Base-by-base conservation (phyloP, 2,329 filamentous ascomycete genomes). In the Diplodia scrobiculata region DNA sequence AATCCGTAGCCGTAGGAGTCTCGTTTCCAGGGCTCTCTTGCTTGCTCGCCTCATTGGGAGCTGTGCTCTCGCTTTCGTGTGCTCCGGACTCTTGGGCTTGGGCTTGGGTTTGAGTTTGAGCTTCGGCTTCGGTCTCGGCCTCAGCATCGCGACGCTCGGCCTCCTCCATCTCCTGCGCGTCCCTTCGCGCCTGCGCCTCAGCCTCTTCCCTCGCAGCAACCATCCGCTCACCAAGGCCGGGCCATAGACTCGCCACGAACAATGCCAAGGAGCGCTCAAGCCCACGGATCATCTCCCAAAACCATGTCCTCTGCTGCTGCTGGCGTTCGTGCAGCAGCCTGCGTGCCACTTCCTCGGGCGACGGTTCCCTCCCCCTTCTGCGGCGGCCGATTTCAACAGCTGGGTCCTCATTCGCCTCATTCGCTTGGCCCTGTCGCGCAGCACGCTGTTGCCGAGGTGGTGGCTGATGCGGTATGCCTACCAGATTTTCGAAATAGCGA, bases 201-300 rank as follows among this genome's bases (percentile, higher is more conserved):
- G 83, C 79, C 63, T 83, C 82, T 70, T 84, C 82, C 67, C 83
- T 79, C 29, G 83, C 85, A 68, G 81, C 78, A 14, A 88, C 83
- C 72, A 87, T 84, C 7, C 84, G 78, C 72, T 89, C 86, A 0
- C 86, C 86, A 29, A 89, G 79, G 0, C 86, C 86, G 0, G 86
- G 86, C 72, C 86, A 83, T 59, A 89, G 72, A 73, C 84, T 87
- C 0, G 86, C 86, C 38, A 89, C 73, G 67, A 89, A 86, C n/a
- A 89, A 77, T n/a, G 84, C 84, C 48, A 86, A 71, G 1, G 83
- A 83, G 45, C 86, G 79, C 72, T 88, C 86, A 0, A 80, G 73
- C 1, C 80, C 79, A 51, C 83, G 75, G 19, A 85, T 63, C 4
- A 63, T 69, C 13, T 76, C 73, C 7, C 76, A 65, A 1, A 74